These are phyloP conservation scores for Penicillium olsonii DNA, from an alignment of 2,329 filamentous ascomycete species.

Conservation along the genomic window DNA sequence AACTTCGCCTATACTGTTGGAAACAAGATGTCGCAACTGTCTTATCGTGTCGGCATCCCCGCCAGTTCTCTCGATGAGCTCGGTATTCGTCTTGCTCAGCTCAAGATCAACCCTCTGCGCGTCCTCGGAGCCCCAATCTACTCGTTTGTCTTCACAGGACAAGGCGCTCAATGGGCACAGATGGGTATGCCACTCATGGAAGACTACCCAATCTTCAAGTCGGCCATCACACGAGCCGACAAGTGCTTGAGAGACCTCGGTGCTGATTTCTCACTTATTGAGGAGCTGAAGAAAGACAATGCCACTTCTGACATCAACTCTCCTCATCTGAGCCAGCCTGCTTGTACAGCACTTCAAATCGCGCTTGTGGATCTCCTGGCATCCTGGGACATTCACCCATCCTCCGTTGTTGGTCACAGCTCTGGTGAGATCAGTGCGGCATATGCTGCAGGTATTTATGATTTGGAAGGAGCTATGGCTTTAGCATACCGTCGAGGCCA, in stretches of 20 bases:
- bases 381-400: constrained; percentile 20
- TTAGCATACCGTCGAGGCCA: constrained; percentile 26
- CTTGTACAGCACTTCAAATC: constrained; percentile 24
- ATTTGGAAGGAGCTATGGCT: constrained; percentile 20
- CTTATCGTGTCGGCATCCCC: constrained; percentile 26
- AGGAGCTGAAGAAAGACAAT: constrained; percentile 15
- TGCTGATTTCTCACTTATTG: constrained; percentile 21
- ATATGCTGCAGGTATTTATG: constrained; percentile 22
- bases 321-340: constrained; percentile 22
- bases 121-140: constrained; percentile 19
- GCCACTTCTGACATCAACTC: constrained; percentile 17
- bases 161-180: constrained; percentile 25
- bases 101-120: constrained; percentile 24
- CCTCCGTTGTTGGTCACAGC: constrained; percentile 23
- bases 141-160: constrained; percentile 25
- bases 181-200: constrained; percentile 28
- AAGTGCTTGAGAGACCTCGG: constrained; percentile 15
- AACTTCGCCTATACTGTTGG: constrained; percentile 30
- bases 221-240: constrained; percentile 19
- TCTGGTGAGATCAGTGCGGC: constrained; percentile 27
- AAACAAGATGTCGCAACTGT: constrained; percentile 26
- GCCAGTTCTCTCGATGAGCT: constrained; percentile 24
- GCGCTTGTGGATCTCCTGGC: constrained; percentile 20
- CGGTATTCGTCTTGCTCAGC: constrained; percentile 22
- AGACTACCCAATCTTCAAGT: constrained; percentile 23